Conservation (phyloP, 257 asterid genomes). For the Rhazya stricta region DNA sequence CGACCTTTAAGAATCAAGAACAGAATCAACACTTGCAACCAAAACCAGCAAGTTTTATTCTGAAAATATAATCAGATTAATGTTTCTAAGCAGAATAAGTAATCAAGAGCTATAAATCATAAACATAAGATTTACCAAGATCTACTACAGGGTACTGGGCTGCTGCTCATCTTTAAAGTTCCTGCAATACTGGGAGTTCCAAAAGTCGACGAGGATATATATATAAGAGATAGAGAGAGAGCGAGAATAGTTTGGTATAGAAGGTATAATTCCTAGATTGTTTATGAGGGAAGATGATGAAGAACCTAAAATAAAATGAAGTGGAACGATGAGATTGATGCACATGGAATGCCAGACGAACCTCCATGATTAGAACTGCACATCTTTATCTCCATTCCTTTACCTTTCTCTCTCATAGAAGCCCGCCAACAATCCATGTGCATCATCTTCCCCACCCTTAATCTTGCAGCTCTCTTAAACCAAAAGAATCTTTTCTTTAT, state of each 20-base stretch:
- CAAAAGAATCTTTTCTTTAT: constrained; percentile 27
- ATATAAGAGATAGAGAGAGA: no score
- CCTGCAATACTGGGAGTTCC: constrained; percentile 21
- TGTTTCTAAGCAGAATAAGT: neutral
- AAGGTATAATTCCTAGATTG: constrained; percentile 38
- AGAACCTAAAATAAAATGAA: constrained; percentile 37
- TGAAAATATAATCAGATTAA: neutral
- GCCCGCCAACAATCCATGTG: constrained; percentile 76
- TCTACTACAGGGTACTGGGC: constrained; percentile 56
- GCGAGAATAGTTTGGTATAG: constrained; percentile 9
- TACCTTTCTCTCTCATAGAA: constrained; percentile 31
- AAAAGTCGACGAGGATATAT: constrained; percentile 15
- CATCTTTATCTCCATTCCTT: constrained; percentile 41
- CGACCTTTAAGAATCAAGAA: constrained; percentile 42
- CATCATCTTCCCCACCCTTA: constrained; percentile 57
- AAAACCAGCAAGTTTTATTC: no score
- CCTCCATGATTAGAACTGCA: constrained; percentile 65
- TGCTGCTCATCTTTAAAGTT: constrained; percentile 37
- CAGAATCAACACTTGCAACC: neutral
- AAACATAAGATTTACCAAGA: constrained; percentile 47
- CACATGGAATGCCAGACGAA: constrained; percentile 92
- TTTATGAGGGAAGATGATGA: constrained; percentile 23
- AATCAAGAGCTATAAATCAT: neutral
- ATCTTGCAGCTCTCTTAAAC: constrained; percentile 22
- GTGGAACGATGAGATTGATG: constrained; percentile 53